Evolutionary conservation across 306 rosid genomes (phyloP).

Genomic region (Potentilla sterilis): DNA sequence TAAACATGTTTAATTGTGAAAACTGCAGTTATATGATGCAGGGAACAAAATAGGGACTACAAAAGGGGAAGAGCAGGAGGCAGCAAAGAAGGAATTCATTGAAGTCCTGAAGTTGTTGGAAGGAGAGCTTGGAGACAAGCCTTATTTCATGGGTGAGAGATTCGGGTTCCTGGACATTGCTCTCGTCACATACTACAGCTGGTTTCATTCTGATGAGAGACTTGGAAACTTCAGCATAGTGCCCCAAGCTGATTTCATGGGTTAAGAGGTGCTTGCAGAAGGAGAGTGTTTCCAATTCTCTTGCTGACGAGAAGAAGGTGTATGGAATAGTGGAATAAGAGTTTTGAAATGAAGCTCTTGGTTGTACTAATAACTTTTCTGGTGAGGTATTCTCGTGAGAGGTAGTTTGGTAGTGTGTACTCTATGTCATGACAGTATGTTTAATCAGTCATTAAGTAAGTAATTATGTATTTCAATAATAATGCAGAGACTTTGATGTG

Average conservation of each 20-base stretch:
- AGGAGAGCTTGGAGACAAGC: conserved; percentile 36
- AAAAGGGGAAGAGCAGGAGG: conserved; percentile 27
- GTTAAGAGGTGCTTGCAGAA: conserved; percentile 15
- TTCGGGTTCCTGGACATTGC: conserved; percentile 37
- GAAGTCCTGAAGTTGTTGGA: conserved; percentile 20
- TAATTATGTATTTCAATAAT: neutral
- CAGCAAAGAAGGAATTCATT: conserved; percentile 19
- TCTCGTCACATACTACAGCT: conserved; percentile 21
- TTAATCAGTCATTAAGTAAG: neutral
- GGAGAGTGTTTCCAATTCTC: conserved; percentile 20
- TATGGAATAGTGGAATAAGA: neutral
- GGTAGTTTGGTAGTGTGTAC: neutral
- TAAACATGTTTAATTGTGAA: neutral
- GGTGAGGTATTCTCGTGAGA: neutral
- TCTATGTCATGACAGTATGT: neutral
- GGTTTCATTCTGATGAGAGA: conserved; percentile 16
- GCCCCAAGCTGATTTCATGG: conserved; percentile 23
- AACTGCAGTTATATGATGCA: neutral
- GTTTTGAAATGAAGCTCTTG: neutral
- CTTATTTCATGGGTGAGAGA: conserved; percentile 25
- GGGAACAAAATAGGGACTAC: conserved; percentile 21
- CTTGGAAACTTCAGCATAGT: conserved; percentile 21
- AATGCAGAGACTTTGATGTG: neutral
- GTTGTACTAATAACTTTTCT: neutral
- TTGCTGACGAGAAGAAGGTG: conserved; percentile 24